A percentile compares a stretch with the other conserved stretches of the same genome.
Evolutionary conservation across 78 protist genomes (phyloP).

Genomic region (Dictyostelium brefeldianum): DNA sequence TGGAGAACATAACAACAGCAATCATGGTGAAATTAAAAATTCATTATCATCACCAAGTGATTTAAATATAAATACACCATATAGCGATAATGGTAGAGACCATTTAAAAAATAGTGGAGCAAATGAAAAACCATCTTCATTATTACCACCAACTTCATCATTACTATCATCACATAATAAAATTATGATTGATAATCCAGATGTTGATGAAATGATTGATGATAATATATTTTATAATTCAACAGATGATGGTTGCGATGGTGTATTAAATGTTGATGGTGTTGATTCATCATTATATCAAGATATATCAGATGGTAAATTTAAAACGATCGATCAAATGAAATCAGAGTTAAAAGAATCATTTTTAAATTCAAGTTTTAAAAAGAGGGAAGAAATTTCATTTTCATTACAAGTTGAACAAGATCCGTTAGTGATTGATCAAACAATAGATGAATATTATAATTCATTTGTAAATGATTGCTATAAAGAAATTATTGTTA

Average conservation of each 20-base stretch:
- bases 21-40: neutral
- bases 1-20: neutral
- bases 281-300: neutral
- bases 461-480: neutral
- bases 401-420: slow-evolving; percentile 33
- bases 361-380: neutral
- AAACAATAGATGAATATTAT: neutral
- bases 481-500: slow-evolving; percentile 13
- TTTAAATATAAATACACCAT: neutral
- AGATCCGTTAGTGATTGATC: slow-evolving; percentile 7
- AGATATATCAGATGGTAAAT: slow-evolving; percentile 1
- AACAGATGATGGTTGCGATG: neutral
- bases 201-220: neutral
- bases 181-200: neutral
- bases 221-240: neutral
- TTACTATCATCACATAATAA: too few species aligned
- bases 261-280: neutral
- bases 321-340: neutral
- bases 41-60: neutral
- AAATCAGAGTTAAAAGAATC: neutral
- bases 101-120: too few species aligned
- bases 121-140: too few species aligned
- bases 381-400: slow-evolving; percentile 34
- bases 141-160: too few species aligned
- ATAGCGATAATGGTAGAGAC: neutral